Percentiles rank a stretch among this genome's conserved stretches.
These are phyloP conservation scores for Ophiostoma australiae DNA, from an alignment of 2,329 filamentous ascomycete genomes.

Conservation along the genomic window DNA sequence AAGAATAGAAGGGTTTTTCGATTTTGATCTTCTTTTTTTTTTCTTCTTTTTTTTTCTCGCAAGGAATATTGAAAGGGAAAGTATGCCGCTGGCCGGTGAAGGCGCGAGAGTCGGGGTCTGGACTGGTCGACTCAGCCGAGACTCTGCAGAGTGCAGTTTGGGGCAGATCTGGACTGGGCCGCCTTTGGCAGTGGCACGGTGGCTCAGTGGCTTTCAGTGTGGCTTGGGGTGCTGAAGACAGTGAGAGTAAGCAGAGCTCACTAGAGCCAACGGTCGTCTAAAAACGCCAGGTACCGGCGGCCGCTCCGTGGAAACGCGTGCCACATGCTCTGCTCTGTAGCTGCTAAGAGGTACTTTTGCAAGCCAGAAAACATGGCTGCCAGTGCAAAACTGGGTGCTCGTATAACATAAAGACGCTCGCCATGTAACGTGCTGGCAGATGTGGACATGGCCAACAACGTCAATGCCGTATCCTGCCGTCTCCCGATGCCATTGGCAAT, in stretches of 20 bases:
- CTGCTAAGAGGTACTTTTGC: not conserved
- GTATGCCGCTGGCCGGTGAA: not conserved
- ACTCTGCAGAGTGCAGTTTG: too few relatives aligned
- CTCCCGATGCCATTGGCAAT: not conserved
- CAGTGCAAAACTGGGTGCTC: not conserved
- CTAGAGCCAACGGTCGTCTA: constrained; percentile 1
- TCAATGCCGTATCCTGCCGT: not conserved
- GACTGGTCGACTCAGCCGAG: too few relatives aligned
- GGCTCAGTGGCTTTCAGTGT: too few relatives aligned
- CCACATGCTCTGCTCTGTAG: not conserved
- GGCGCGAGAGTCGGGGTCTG: too few relatives aligned
- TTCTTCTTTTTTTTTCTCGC: too few relatives aligned
- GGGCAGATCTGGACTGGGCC: too few relatives aligned
- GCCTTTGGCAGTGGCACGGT: too few relatives aligned
- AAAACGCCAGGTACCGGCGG: not conserved
- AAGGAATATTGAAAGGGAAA: not conserved
- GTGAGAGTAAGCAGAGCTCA: not conserved
- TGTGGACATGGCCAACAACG: not conserved
- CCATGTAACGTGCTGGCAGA: not conserved
- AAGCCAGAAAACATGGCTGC: not conserved
- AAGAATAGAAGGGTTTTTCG: not conserved
- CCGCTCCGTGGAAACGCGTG: constrained; percentile 7
- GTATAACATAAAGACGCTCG: constrained; percentile 4
- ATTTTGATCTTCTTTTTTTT: too few relatives aligned
- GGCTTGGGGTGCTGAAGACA: not conserved